Evolutionary conservation across 176 grass and related monocot genomes (phyloP).

Genomic region (Triticum timopheevii): DNA sequence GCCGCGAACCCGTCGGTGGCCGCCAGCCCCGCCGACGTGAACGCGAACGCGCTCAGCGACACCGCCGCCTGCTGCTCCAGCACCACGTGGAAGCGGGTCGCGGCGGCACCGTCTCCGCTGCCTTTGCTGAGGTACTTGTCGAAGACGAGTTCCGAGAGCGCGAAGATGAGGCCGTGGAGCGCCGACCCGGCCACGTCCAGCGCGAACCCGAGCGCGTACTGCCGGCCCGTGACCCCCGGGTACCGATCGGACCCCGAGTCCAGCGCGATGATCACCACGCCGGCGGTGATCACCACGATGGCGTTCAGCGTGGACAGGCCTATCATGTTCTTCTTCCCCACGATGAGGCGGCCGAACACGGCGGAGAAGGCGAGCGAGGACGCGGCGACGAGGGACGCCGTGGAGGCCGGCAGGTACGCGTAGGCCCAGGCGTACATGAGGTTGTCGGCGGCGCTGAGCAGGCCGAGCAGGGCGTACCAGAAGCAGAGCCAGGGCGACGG

Average conservation of each 20-base stretch:
- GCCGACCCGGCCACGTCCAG: conserved; percentile 78
- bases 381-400: conserved; percentile 76
- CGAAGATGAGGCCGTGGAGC: conserved; percentile 90
- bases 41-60: conserved; percentile 65
- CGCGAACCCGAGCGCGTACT: conserved; percentile 66
- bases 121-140: neutral
- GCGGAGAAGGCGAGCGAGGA: conserved; percentile 80
- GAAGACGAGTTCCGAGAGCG: conserved; percentile 87
- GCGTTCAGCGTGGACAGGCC: conserved; percentile 63
- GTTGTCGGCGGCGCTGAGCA: conserved; percentile 86
- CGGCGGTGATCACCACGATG: conserved; percentile 65
- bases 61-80: conserved; percentile 92
- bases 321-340: conserved; percentile 69
- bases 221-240: conserved; percentile 46
- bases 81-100: conserved; percentile 67
- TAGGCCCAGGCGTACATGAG: conserved; percentile 92
- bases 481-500: conserved; percentile 39
- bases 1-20: conserved; percentile 46
- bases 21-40: conserved; percentile 68
- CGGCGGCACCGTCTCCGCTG: too few relatives aligned
- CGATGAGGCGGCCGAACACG: conserved; percentile 68
- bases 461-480: conserved; percentile 70
- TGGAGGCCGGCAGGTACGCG: conserved; percentile 85
- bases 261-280: conserved; percentile 66
- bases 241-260: conserved; percentile 76